Evolutionary conservation across 495 filamentous ascomycete species (phyloP), one percentile per base, ranked within the genome.

Genomic region (Talaromyces proteolyticus): DNA sequence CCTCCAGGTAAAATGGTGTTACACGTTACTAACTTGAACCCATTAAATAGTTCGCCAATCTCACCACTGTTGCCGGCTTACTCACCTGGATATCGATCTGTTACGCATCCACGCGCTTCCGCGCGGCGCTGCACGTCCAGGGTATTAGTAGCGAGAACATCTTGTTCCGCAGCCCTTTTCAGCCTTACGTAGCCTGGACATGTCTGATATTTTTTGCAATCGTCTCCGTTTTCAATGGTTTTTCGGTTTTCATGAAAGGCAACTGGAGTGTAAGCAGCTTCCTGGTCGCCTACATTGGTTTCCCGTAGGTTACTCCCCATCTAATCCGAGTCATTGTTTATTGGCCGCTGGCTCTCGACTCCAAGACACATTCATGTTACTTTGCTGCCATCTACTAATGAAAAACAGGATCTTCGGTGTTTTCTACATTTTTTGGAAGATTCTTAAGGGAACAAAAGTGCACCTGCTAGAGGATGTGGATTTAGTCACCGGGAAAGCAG

Each of bases 191-290:
- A 25, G 71, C 78, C 6, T 79, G 68, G 63, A 77, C 77, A 51
- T 84, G 82, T 4, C 68, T 87, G 24, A 75, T 80, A 53, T 85
- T 86, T 69, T 81, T 75, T 66, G 49, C 76, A 22, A 58, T 87
- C 42, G 81, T 87, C 53, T 75, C 79, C 44, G 29, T 88, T n/a
- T 86, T 82, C 6, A 82, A 87, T 61, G 84, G 84, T 4, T 88
- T 88, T 59, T 29, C 26, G 5, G 26, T 29, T 29, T 29, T 29
- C 26, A 29, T 29, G 26, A 29, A 29, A 29, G 84, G 77, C 7
- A 65, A 73, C 3, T 89, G 85, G 63, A 80, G 88, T 37, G 71
- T 74, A 12, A 64, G 67, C 58, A 62, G 69, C 18, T 85, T 85
- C 53, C 83, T 86, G 47, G 75, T 77, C 11, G 70, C 74, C 7